phyloP scores from a whole-genome alignment of 1,284 basidiomycete species.

The Sanghuangporus sanghuang region DNA sequence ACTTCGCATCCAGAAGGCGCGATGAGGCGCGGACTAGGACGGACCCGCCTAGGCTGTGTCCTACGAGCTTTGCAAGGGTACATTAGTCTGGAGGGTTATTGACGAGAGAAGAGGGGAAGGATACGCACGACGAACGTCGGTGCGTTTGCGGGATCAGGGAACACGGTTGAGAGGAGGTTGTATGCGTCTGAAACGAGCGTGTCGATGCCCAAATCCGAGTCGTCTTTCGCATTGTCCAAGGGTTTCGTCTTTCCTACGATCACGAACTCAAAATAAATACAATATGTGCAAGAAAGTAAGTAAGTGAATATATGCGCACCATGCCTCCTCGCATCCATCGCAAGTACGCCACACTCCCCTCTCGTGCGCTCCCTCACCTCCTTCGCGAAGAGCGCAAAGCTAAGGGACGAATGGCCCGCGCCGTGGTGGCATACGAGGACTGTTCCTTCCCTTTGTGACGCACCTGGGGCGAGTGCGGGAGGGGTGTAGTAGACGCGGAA shows the following conservation, averaged over 20 bases:
- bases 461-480: conserved; percentile 37
- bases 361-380: conserved; percentile 58
- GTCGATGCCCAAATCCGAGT: conserved; percentile 70
- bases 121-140: conserved; percentile 70
- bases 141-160: conserved; percentile 53
- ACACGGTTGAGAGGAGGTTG: conserved; percentile 62
- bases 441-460: conserved; percentile 33
- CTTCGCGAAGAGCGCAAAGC: conserved; percentile 85
- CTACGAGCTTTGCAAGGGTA: conserved; percentile 79
- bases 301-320: conserved; percentile 45
- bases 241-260: conserved; percentile 56
- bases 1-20: conserved; percentile 59
- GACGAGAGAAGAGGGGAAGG: background rate
- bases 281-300: background rate
- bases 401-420: conserved; percentile 85
- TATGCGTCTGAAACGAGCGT: conserved; percentile 70
- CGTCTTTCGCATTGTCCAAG: conserved; percentile 32
- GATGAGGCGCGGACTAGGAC: conserved; percentile 75
- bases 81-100: background rate
- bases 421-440: conserved; percentile 93
- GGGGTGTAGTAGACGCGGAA: conserved; percentile 77
- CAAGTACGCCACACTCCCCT: conserved; percentile 80
- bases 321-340: conserved; percentile 85
- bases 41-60: conserved; percentile 90
- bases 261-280: conserved; percentile 4